phyloP scores from a whole-genome alignment of 495 filamentous ascomycete genomes.

The Aspergillus biplanus region DNA sequence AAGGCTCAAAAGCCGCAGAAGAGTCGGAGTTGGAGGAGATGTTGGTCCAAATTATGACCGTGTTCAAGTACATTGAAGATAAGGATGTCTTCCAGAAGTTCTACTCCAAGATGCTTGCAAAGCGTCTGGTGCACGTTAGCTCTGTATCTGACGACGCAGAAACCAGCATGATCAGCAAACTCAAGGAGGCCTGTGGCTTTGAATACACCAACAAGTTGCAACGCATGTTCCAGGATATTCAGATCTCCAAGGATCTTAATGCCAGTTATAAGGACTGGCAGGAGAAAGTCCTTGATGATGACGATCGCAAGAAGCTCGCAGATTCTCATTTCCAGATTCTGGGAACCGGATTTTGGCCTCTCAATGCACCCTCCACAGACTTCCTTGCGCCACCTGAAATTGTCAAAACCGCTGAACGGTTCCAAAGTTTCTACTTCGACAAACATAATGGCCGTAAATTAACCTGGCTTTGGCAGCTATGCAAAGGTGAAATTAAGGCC shows the following conservation, averaged over 20 bases:
- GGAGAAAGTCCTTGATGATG: conserved; percentile 61
- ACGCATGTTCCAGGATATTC: conserved; percentile 99
- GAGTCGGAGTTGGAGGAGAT: conserved; percentile 91
- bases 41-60: conserved; percentile 95
- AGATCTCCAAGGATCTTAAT: conserved; percentile 97
- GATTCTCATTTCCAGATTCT: conserved; percentile 86
- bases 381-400: conserved; percentile 88
- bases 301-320: conserved; percentile 61
- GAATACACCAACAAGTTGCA: conserved; percentile 99
- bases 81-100: conserved; percentile 99
- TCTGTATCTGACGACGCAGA: conserved; percentile 97
- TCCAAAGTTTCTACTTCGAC: conserved; percentile 87
- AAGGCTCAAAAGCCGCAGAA: conserved; percentile 86
- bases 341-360: conserved; percentile 97
- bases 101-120: conserved; percentile 95
- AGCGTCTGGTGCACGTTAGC: conserved; percentile 89
- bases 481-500: conserved; percentile 94
- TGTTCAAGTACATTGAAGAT: conserved; percentile 99
- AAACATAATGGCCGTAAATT: conserved; percentile 97
- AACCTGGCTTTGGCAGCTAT: conserved; percentile 97
- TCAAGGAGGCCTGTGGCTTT: conserved; percentile 98
- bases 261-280: conserved; percentile 75
- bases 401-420: conserved; percentile 82
- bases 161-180: conserved; percentile 98
- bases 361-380: conserved; percentile 78